Percentiles rank a stretch among this genome's conserved stretches.
Conservation (phyloP, 257 asterid genomes). For the Asclepias syriaca region DNA sequence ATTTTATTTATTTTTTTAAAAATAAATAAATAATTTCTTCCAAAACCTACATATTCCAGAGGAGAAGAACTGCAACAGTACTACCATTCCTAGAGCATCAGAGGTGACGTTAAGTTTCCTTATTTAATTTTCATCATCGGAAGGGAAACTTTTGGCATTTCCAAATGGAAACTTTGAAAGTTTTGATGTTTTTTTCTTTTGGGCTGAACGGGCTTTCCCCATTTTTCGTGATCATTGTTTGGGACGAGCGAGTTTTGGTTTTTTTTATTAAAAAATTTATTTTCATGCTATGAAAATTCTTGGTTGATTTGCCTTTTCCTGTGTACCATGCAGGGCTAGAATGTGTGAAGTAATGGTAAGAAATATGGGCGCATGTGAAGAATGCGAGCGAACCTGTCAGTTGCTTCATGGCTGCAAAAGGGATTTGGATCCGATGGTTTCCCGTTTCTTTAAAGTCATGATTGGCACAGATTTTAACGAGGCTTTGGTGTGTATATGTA, state of each 20-base stretch:
- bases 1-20: too few relatives aligned
- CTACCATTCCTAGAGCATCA: neutral
- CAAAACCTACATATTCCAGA: too few relatives aligned
- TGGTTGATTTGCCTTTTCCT: neutral
- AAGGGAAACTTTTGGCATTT: neutral
- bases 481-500: slow-evolving; percentile 20
- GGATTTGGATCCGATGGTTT: slow-evolving; percentile 7
- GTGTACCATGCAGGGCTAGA: neutral
- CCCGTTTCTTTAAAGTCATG: slow-evolving; percentile 33
- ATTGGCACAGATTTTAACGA: slow-evolving; percentile 17
- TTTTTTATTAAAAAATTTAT: neutral
- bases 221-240: neutral
- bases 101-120: neutral
- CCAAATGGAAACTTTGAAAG: neutral
- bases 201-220: neutral
- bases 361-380: slow-evolving; percentile 12
- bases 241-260: neutral
- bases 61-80: neutral
- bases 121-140: neutral
- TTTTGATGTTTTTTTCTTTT: neutral
- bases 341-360: slow-evolving; percentile 3
- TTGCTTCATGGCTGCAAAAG: slow-evolving; percentile 17
- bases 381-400: slow-evolving; percentile 17
- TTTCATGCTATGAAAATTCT: neutral
- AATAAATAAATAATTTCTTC: too few relatives aligned